Evolutionary conservation across 2,329 filamentous ascomycete species (phyloP).

Genomic region (Cordyceps cicadae): DNA sequence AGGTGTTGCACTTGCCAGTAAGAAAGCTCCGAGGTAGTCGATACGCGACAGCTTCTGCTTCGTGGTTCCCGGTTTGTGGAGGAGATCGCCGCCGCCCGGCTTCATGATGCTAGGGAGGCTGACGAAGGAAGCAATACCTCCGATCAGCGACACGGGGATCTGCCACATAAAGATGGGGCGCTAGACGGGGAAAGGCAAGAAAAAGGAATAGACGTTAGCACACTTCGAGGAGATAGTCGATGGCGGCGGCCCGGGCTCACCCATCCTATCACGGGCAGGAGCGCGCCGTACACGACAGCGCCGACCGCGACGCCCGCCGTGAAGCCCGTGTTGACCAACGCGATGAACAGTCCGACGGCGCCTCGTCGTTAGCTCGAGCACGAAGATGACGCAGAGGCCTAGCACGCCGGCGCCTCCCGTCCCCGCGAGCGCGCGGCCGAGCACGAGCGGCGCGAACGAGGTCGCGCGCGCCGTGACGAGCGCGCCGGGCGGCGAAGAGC

Average conservation of each 20-base stretch:
- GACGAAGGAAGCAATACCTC: constrained; percentile 54
- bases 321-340: constrained; percentile 63
- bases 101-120: constrained; percentile 47
- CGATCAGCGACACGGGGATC: constrained; percentile 52
- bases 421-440: constrained; percentile 61
- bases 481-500: constrained; percentile 50
- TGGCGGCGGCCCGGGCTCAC: constrained; percentile 33
- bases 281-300: constrained; percentile 59
- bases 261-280: constrained; percentile 61
- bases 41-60: constrained; percentile 53
- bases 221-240: too few relatives aligned
- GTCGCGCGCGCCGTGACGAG: constrained; percentile 55
- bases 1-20: constrained; percentile 44
- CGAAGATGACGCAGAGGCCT: constrained; percentile 65
- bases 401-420: constrained; percentile 64
- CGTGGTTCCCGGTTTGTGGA: constrained; percentile 23
- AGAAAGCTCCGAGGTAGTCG: constrained; percentile 65
- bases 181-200: constrained; percentile 29
- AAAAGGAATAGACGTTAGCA: not conserved
- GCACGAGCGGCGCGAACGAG: constrained; percentile 54
- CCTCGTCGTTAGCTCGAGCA: constrained; percentile 63
- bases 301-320: constrained; percentile 65
- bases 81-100: constrained; percentile 6
- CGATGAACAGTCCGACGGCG: constrained; percentile 64
- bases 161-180: constrained; percentile 67